Percentiles rank a stretch among this genome's conserved stretches.
phyloP scores from a whole-genome alignment of 345 rosid genomes.

The Aquilaria yunnanensis region DNA sequence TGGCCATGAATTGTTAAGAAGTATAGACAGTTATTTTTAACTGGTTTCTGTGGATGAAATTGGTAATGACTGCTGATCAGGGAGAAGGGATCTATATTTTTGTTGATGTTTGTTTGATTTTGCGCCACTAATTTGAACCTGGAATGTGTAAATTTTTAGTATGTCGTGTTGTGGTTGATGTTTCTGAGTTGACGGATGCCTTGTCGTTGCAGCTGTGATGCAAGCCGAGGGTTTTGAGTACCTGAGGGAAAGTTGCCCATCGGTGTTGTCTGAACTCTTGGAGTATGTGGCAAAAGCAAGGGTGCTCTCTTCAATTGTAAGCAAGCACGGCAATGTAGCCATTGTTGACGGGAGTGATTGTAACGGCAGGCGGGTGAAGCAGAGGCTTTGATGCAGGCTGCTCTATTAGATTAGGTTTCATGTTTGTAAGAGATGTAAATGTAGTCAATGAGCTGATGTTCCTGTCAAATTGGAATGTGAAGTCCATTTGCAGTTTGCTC shows the following conservation, averaged over 20 bases:
- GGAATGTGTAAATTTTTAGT: too few relatives aligned
- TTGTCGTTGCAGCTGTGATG: slow-evolving; percentile 47
- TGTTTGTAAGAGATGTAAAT: slow-evolving; percentile 30
- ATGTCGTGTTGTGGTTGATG: neutral
- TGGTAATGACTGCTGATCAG: too few relatives aligned
- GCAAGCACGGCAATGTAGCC: slow-evolving; percentile 35
- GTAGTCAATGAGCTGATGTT: slow-evolving; percentile 14
- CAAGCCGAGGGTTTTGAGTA: slow-evolving; percentile 60
- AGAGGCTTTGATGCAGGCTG: slow-evolving; percentile 29
- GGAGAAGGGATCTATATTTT: too few relatives aligned
- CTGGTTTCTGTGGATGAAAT: too few relatives aligned
- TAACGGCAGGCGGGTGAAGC: slow-evolving; percentile 63
- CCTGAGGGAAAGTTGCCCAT: slow-evolving; percentile 52
- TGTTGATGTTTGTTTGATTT: too few relatives aligned
- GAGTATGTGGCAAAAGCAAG: slow-evolving; percentile 47
- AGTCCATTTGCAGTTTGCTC: neutral
- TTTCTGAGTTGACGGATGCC: neutral
- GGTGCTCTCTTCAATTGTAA: slow-evolving; percentile 34
- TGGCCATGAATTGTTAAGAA: too few relatives aligned
- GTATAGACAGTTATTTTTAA: too few relatives aligned
- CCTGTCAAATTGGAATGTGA: slow-evolving; percentile 7
- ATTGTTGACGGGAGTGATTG: slow-evolving; percentile 45
- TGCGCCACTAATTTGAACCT: too few relatives aligned
- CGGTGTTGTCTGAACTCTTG: slow-evolving; percentile 45
- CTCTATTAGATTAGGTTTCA: slow-evolving; percentile 25